Evolutionary conservation across 179 eudicot species (phyloP).

Genomic region (Nepenthes alata): DNA sequence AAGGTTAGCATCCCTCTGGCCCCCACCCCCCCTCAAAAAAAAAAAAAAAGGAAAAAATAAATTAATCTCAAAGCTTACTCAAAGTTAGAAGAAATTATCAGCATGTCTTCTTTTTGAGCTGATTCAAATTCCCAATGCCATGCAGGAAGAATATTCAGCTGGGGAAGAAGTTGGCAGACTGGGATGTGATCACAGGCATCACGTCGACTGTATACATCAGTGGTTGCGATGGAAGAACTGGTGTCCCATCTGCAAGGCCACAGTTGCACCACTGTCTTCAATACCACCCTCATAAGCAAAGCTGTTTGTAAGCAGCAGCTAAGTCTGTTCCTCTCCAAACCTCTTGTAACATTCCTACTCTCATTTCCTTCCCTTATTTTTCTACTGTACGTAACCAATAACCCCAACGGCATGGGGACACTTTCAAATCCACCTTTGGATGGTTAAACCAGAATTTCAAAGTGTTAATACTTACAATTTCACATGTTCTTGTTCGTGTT

Average conservation of each 20-base stretch:
- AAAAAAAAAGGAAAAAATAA: no score
- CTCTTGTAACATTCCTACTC: not conserved
- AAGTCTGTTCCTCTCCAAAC: not conserved
- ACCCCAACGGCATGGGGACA: no score
- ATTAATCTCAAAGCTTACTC: no score
- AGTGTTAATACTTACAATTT: no score
- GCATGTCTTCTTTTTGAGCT: not conserved
- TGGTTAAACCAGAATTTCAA: no score
- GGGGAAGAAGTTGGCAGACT: slow-evolving; percentile 59
- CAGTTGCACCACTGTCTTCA: slow-evolving; percentile 28
- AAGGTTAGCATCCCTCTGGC: no score
- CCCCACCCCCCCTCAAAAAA: no score
- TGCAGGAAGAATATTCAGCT: slow-evolving; percentile 63
- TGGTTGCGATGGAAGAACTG: slow-evolving; percentile 87
- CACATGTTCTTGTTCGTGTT: no score
- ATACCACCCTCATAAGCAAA: not conserved
- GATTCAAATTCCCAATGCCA: not conserved
- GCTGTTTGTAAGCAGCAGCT: not conserved
- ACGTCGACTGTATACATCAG: slow-evolving; percentile 45
- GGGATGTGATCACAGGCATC: slow-evolving; percentile 62
- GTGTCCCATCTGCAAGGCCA: slow-evolving; percentile 91
- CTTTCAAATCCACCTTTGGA: no score
- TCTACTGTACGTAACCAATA: not conserved
- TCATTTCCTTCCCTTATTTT: not conserved
- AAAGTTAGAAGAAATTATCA: no score